phyloP scores from a whole-genome alignment of 1,284 basidiomycete genomes.

The Trametes versicolor region DNA sequence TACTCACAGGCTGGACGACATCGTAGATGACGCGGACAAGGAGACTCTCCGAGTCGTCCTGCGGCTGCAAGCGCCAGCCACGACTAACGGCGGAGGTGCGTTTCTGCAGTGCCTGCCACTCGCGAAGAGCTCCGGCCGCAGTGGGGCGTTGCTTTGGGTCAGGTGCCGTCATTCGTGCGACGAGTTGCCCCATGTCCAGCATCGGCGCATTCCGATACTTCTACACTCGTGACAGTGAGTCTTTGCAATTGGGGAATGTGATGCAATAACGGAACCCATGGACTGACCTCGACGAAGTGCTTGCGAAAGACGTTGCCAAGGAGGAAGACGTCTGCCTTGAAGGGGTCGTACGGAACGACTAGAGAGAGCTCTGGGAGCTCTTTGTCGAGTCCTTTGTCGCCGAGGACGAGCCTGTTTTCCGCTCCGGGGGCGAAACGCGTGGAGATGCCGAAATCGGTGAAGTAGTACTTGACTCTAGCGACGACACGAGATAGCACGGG shows the following conservation, averaged over 20 bases:
- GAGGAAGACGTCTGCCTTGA: constrained; percentile 42
- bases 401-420: constrained; percentile 8
- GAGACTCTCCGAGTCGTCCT: not conserved
- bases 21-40: not conserved
- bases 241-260: not conserved
- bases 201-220: not conserved
- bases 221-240: not conserved
- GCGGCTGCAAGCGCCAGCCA: not conserved
- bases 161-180: not conserved
- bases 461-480: constrained; percentile 37
- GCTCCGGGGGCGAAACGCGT: constrained; percentile 24
- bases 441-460: constrained; percentile 41
- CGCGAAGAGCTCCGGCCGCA: not conserved
- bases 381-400: not conserved
- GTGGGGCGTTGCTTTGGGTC: not conserved
- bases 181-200: not conserved
- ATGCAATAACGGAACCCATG: not conserved
- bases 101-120: not conserved
- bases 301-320: constrained; percentile 38
- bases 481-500: constrained; percentile 16
- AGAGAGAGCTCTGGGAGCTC: constrained; percentile 41
- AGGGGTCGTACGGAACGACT: constrained; percentile 42
- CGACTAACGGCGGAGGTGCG: not conserved
- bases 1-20: not conserved
- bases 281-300: not conserved